Conservation (phyloP, 2,329 filamentous ascomycete species). For the Cryphonectria naterciae region DNA sequence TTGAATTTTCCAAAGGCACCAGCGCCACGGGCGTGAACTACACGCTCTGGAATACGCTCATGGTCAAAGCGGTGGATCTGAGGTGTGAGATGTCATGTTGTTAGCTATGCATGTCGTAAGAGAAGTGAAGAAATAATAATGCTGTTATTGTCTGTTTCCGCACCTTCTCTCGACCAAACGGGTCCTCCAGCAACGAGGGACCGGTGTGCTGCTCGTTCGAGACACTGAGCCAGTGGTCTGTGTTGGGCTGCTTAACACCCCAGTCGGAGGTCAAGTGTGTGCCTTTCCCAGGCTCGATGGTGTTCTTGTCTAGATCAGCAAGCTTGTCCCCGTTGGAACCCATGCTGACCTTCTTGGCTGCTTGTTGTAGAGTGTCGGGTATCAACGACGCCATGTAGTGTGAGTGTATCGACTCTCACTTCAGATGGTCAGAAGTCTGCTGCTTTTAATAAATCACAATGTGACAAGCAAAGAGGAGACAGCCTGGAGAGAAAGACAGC, state of each 20-base stretch:
- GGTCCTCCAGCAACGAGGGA: slow-evolving; percentile 72
- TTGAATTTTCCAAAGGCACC: slow-evolving; percentile 59
- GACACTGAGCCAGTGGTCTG: slow-evolving; percentile 77
- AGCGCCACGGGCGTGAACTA: slow-evolving; percentile 40
- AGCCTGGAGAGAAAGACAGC: background rate
- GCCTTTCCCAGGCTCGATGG: slow-evolving; percentile 60
- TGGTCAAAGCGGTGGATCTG: slow-evolving; percentile 77
- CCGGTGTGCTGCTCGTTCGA: slow-evolving; percentile 66
- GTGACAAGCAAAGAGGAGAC: background rate
- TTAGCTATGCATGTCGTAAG: background rate
- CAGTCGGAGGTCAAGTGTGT: slow-evolving; percentile 74
- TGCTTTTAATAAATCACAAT: background rate
- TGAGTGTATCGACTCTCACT: background rate
- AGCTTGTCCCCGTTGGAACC: slow-evolving; percentile 57
- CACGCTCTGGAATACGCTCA: slow-evolving; percentile 44
- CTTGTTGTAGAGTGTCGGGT: slow-evolving; percentile 38
- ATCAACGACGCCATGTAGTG: slow-evolving; percentile 32
- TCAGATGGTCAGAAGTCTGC: background rate
- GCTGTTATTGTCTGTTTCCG: background rate
- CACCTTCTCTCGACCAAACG: slow-evolving; percentile 74
- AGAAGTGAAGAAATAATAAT: no score
- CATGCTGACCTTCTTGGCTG: slow-evolving; percentile 45
- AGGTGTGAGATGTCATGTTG: background rate
- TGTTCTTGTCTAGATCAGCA: slow-evolving; percentile 62
- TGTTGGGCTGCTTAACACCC: slow-evolving; percentile 72